phyloP scores from a whole-genome alignment of 352 stramenopile genomes.

The Phytophthora capsici region DNA sequence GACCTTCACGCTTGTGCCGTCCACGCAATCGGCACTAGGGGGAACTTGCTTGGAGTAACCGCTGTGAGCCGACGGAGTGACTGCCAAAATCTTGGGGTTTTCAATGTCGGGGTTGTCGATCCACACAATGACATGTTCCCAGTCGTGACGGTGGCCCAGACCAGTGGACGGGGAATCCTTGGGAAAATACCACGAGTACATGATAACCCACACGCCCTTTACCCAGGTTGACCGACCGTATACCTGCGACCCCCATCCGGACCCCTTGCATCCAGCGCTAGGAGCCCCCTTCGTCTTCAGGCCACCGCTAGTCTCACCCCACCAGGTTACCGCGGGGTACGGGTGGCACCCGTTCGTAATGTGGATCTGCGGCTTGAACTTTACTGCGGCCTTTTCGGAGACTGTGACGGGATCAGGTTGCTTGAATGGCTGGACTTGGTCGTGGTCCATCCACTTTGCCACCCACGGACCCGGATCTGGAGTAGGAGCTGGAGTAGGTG shows the following conservation, averaged over 20 bases:
- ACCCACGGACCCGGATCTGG: not conserved
- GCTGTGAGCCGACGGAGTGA: too few species aligned
- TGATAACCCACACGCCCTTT: not conserved
- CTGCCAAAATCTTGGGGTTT: too few species aligned
- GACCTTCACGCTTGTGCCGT: too few species aligned
- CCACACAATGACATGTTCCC: not conserved
- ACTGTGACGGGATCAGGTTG: not conserved
- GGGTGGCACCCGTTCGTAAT: not conserved
- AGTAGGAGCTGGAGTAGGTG: not conserved
- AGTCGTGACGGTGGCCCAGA: not conserved
- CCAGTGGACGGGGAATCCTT: too few species aligned
- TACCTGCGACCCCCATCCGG: not conserved
- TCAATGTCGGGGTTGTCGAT: not conserved
- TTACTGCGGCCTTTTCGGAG: not conserved
- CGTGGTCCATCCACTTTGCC: not conserved
- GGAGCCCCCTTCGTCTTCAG: not conserved
- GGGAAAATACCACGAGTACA: not conserved
- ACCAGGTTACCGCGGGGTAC: not conserved
- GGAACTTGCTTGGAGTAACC: too few species aligned
- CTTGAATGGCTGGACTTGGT: not conserved
- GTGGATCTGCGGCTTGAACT: not conserved
- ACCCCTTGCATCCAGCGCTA: not conserved
- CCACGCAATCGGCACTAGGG: too few species aligned
- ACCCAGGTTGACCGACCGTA: not conserved
- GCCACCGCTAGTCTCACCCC: not conserved